Evolutionary conservation across 768 basidiomycete genomes (phyloP).

Genomic region (Stropharia rugosoannulata): DNA sequence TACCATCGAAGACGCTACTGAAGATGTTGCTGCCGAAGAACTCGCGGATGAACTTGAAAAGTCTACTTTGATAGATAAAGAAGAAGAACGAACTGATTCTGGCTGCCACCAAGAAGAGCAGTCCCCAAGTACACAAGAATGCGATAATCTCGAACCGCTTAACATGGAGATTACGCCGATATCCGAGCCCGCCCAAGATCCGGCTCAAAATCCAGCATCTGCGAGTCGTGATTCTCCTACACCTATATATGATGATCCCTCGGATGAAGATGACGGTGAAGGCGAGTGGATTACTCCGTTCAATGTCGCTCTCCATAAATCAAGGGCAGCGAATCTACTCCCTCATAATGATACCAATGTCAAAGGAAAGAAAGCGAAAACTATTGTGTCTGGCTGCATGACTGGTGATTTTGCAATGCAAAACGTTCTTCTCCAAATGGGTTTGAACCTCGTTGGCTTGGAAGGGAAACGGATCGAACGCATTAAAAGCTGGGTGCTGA

Average conservation of each 20-base stretch:
- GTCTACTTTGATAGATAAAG: conserved; percentile 7
- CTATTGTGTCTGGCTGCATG: conserved; percentile 82
- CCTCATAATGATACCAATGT: conserved; percentile 48
- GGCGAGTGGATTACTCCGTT: conserved; percentile 97
- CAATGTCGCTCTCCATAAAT: conserved; percentile 86
- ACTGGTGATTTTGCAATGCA: conserved; percentile 99
- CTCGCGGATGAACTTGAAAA: conserved; percentile 15
- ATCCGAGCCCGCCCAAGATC: conserved; percentile 14
- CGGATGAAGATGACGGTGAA: conserved; percentile 77
- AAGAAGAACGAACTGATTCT: conserved; percentile 1
- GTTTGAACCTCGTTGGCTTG: conserved; percentile 81
- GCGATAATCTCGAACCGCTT: conserved; percentile 31
- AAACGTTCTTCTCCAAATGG: conserved; percentile 95
- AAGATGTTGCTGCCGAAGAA: conserved; percentile 15
- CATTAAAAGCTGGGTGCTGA: conserved; percentile 92
- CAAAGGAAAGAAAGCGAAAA: conserved; percentile 36
- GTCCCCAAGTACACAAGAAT: no score
- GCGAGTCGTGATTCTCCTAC: conserved; percentile 20
- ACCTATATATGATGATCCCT: conserved; percentile 72
- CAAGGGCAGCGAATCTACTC: conserved; percentile 79
- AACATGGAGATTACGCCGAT: conserved; percentile 44
- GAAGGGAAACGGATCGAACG: conserved; percentile 90
- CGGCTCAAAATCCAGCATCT: conserved; percentile 12
- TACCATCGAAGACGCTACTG: conserved; percentile 12
- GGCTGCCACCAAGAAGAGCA: no score